phyloP scores from a whole-genome alignment of 176 grass and related monocot species.

The Oryza rufipogon region DNA sequence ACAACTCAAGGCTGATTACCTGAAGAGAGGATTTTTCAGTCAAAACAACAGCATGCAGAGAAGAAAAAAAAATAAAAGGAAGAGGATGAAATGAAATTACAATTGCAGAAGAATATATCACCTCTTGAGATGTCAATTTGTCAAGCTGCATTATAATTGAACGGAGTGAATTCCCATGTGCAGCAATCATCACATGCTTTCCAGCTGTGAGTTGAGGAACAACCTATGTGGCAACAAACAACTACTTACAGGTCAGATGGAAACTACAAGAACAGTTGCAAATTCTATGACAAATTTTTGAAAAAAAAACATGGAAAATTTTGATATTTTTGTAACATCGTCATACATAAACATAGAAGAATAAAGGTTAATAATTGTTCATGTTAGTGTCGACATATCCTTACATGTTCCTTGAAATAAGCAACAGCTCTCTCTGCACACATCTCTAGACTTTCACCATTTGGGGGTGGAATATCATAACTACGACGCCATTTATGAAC shows the following conservation, averaged over 20 bases:
- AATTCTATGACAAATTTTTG: not conserved
- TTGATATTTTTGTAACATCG: not conserved
- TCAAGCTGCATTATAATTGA: constrained; percentile 99
- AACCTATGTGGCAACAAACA: constrained; percentile 29
- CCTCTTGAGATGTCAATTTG: constrained; percentile 94
- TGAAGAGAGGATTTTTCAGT: constrained; percentile 33
- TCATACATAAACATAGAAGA: not conserved
- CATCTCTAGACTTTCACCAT: constrained; percentile 98
- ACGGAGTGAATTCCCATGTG: constrained; percentile 93
- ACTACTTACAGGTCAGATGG: not conserved
- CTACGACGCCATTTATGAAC: constrained; percentile 98
- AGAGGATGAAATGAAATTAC: not conserved
- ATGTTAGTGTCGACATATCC: not conserved
- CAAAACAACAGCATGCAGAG: not conserved
- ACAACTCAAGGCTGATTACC: constrained; percentile 93
- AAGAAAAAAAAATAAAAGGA: not conserved
- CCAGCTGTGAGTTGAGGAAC: constrained; percentile 59
- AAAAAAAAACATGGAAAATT: not conserved
- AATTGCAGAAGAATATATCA: constrained; percentile 16
- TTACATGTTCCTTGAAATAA: constrained; percentile 93
- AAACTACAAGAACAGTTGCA: not conserved
- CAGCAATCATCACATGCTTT: constrained; percentile 98
- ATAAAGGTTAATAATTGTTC: not conserved
- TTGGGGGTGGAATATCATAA: constrained; percentile 95
- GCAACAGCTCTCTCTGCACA: constrained; percentile 91